These are phyloP conservation scores for Angomonas desouzai DNA, from an alignment of 208 protist species.

Conservation along the genomic window DNA sequence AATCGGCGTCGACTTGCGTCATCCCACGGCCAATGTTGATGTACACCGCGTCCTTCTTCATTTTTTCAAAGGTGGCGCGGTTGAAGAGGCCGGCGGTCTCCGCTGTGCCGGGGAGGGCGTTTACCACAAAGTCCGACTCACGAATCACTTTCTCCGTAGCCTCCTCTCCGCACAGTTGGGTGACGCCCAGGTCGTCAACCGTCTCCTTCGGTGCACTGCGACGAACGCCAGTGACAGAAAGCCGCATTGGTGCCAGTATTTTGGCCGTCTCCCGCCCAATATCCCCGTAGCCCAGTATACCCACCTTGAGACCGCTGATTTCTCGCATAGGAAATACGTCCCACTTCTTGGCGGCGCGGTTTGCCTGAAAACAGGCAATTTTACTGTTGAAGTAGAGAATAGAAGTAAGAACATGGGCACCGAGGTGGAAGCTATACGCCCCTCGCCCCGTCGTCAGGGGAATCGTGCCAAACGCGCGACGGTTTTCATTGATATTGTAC, in stretches of 20 bases:
- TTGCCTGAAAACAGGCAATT: conserved; percentile 38
- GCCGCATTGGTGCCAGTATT: conserved; percentile 28
- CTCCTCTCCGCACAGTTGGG: conserved; percentile 19
- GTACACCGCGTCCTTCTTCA: conserved; percentile 63
- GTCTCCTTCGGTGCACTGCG: conserved; percentile 12
- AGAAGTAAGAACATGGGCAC: conserved; percentile 54
- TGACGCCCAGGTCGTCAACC: conserved; percentile 46
- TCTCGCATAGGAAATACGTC: conserved; percentile 50
- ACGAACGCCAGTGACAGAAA: conserved; percentile 50
- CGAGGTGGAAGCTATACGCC: conserved; percentile 42
- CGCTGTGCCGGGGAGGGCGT: conserved; percentile 55
- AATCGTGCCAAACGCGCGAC: conserved; percentile 30
- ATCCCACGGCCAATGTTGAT: conserved; percentile 72
- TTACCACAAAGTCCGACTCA: conserved; percentile 65
- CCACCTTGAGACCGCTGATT: conserved; percentile 49
- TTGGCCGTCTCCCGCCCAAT: conserved; percentile 48
- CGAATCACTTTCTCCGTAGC: conserved; percentile 45
- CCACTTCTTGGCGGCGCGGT: conserved; percentile 37
- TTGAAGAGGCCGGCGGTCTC: conserved; percentile 59
- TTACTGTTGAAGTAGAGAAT: conserved; percentile 79
- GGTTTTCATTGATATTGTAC: conserved; percentile 28
- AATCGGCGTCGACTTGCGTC: conserved; percentile 49
- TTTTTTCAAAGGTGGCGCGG: conserved; percentile 42
- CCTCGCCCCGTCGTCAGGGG: conserved; percentile 59
- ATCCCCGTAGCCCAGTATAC: conserved; percentile 75